A percentile compares a stretch with the other conserved stretches of the same genome.
Conservation (phyloP, 305 asterid genomes). For the Fraxinus paxiana region DNA sequence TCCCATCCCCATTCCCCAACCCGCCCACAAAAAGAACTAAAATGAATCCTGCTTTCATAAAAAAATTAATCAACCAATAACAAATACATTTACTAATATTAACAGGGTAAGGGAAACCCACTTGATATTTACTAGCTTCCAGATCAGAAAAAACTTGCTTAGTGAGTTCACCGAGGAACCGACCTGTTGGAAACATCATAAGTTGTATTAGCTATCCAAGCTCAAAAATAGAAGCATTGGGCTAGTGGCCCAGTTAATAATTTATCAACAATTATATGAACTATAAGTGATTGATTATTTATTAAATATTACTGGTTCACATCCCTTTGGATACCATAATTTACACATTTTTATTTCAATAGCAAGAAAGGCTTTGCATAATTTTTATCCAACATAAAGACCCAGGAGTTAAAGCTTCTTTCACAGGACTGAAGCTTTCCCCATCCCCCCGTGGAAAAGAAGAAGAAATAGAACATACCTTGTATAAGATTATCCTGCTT, state of each 20-base stretch:
- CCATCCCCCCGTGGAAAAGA: neutral
- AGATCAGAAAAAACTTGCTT: conserved; percentile 95
- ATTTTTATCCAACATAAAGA: conserved; percentile 2
- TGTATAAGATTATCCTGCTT: conserved; percentile 99
- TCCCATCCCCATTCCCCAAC: neutral
- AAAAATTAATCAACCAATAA: neutral
- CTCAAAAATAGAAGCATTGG: neutral
- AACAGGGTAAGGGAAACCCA: conserved; percentile 35
- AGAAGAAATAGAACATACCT: conserved; percentile 46
- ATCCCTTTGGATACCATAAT: neutral
- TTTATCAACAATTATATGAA: conserved; percentile 3
- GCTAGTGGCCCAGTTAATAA: neutral
- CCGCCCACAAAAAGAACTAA: neutral
- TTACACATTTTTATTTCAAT: neutral
- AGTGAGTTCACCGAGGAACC: conserved; percentile 93
- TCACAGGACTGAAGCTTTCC: conserved; percentile 5
- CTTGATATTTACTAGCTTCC: conserved; percentile 90
- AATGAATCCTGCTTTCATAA: conserved; percentile 5
- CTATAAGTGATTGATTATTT: neutral
- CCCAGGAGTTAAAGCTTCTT: neutral
- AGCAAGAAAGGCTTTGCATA: neutral
- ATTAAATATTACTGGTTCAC: neutral
- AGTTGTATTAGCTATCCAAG: conserved; percentile 13
- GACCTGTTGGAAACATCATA: conserved; percentile 55
- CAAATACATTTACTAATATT: conserved; percentile 16